phyloP scores from a whole-genome alignment of 2,329 filamentous ascomycete genomes.

The Hirsutella minnesotensis region DNA sequence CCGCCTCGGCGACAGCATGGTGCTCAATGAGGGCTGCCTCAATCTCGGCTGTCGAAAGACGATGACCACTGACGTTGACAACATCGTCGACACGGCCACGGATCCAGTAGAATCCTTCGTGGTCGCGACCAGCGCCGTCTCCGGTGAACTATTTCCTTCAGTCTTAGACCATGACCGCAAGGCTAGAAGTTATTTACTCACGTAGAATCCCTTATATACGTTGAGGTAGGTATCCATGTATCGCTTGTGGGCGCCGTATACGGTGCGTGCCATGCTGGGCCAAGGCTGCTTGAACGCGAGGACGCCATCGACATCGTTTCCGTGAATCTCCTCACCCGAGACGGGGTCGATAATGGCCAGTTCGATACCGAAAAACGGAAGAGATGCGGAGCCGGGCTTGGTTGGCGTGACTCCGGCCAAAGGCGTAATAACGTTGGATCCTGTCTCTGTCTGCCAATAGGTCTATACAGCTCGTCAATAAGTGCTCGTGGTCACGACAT shows the following conservation, averaged over 20 bases:
- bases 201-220: conserved; percentile 96
- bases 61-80: conserved; percentile 93
- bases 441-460: conserved; percentile 99
- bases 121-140: conserved; percentile 88
- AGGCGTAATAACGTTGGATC: conserved; percentile 90
- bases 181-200: conserved; percentile 35
- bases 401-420: conserved; percentile 88
- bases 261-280: conserved; percentile 97
- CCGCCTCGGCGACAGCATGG: conserved; percentile 78
- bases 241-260: conserved; percentile 94
- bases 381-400: conserved; percentile 88
- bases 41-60: conserved; percentile 93
- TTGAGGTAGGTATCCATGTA: conserved; percentile 99
- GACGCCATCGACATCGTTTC: conserved; percentile 95
- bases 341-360: conserved; percentile 95
- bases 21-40: conserved; percentile 95
- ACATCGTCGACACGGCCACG: conserved; percentile 96
- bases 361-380: conserved; percentile 98
- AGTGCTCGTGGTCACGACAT: neutral
- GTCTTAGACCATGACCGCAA: neutral
- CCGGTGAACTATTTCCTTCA: conserved; percentile 57
- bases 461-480: conserved; percentile 45
- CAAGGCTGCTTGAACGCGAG: conserved; percentile 94
- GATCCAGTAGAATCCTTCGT: conserved; percentile 99
- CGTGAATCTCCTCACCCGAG: conserved; percentile 81